A percentile compares a stretch with the other conserved stretches of the same genome.
These are phyloP conservation scores for Noccaea caerulescens DNA, from an alignment of 345 rosid genomes.

Conservation along the genomic window DNA sequence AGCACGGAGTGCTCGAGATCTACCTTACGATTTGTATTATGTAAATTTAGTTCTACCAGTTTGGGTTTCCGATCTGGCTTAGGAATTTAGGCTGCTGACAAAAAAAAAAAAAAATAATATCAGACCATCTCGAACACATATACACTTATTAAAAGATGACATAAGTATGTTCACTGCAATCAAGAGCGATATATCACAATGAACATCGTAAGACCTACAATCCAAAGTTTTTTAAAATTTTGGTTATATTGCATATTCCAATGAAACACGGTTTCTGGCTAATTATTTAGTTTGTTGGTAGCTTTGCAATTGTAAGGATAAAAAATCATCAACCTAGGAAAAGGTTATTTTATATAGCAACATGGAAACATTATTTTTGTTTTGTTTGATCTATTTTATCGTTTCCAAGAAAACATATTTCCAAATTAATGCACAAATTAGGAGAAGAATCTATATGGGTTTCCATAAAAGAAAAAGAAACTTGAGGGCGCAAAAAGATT, in stretches of 20 bases:
- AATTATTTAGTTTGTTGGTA: constrained; percentile 36
- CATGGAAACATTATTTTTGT: constrained; percentile 10
- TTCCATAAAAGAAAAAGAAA: constrained; percentile 37
- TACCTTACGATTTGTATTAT: no score
- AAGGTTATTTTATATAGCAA: constrained; percentile 12
- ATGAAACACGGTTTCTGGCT: neutral
- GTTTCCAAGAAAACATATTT: neutral
- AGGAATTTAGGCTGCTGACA: no score
- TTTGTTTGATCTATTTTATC: neutral
- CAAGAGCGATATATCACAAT: constrained; percentile 3
- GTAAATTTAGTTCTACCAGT: no score
- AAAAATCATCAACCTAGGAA: neutral
- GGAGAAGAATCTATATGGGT: constrained; percentile 25
- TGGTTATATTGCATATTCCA: neutral
- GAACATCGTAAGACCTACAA: neutral
- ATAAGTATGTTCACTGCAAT: constrained; percentile 2
- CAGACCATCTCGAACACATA: neutral
- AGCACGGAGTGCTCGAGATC: no score
- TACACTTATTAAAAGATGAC: neutral
- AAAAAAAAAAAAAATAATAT: no score
- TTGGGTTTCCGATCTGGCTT: no score
- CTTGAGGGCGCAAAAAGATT: constrained; percentile 20
- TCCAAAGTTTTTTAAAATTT: neutral
- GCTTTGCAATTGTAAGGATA: constrained; percentile 6
- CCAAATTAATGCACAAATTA: constrained; percentile 24